phyloP scores from a whole-genome alignment of 192 early-diverging fungal genomes.

The Coemansia furcata region DNA sequence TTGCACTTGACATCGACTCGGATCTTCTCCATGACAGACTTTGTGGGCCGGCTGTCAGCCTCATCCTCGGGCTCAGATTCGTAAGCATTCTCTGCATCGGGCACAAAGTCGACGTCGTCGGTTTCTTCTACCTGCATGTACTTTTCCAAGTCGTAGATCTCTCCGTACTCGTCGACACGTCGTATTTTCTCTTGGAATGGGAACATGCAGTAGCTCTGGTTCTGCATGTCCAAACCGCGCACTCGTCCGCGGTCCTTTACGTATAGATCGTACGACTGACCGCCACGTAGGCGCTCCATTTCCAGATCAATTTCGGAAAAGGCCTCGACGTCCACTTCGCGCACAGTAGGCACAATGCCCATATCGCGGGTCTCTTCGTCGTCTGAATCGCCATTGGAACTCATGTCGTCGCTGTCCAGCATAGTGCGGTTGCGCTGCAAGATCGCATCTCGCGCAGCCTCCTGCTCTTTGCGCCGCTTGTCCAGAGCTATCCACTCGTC shows the following conservation, averaged over 20 bases:
- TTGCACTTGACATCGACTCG: slow-evolving; percentile 67
- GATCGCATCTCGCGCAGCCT: slow-evolving; percentile 70
- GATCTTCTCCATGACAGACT: slow-evolving; percentile 65
- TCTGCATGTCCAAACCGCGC: slow-evolving; percentile 74
- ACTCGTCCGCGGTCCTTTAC: slow-evolving; percentile 72
- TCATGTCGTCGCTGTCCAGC: slow-evolving; percentile 75
- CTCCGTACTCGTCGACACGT: slow-evolving; percentile 91
- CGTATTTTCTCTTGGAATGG: slow-evolving; percentile 80
- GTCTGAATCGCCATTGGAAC: slow-evolving; percentile 38
- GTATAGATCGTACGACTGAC: slow-evolving; percentile 76
- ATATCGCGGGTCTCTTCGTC: slow-evolving; percentile 22
- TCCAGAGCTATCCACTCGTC: slow-evolving; percentile 63
- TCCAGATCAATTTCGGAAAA: slow-evolving; percentile 52
- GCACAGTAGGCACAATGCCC: slow-evolving; percentile 54
- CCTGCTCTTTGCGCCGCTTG: slow-evolving; percentile 65
- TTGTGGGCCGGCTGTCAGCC: slow-evolving; percentile 63
- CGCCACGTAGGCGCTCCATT: slow-evolving; percentile 50
- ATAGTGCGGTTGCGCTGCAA: slow-evolving; percentile 64
- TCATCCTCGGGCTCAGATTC: slow-evolving; percentile 27
- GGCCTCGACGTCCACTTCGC: slow-evolving; percentile 47
- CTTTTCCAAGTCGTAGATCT: slow-evolving; percentile 68
- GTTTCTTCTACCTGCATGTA: slow-evolving; percentile 47
- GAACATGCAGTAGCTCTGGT: slow-evolving; percentile 83
- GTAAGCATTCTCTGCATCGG: slow-evolving; percentile 37
- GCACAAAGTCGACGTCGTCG: slow-evolving; percentile 32